Evolutionary conservation across 2,329 filamentous ascomycete species (phyloP).

Genomic region (Aspergillus clavatus): DNA sequence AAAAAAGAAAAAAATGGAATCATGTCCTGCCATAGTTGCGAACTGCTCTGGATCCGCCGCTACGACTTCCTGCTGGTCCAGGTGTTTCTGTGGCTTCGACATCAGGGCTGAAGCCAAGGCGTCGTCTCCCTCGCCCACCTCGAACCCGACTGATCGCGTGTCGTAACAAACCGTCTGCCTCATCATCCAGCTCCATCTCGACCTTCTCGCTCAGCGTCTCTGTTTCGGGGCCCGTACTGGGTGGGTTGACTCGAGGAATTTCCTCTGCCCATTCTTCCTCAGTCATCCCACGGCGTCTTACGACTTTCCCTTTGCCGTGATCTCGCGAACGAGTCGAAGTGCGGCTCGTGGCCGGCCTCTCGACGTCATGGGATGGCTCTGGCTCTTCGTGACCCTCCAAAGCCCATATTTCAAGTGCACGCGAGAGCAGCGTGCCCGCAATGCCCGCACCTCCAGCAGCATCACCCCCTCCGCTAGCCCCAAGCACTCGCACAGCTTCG

Average conservation of each 20-base stretch:
- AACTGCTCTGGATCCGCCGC: slow-evolving; percentile 15
- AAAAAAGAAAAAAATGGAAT: too few relatives aligned
- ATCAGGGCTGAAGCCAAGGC: slow-evolving; percentile 13
- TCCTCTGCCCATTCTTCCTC: slow-evolving; percentile 37
- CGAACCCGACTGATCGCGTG: slow-evolving; percentile 35
- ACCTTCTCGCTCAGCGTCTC: slow-evolving; percentile 30
- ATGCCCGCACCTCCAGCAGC: slow-evolving; percentile 45
- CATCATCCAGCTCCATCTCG: slow-evolving; percentile 41
- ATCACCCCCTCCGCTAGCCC: slow-evolving; percentile 43
- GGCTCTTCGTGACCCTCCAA: slow-evolving; percentile 33
- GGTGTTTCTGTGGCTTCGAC: slow-evolving; percentile 23
- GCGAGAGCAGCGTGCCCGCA: slow-evolving; percentile 42
- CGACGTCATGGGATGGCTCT: slow-evolving; percentile 13
- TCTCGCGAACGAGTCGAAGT: slow-evolving; percentile 22
- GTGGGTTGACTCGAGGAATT: slow-evolving; percentile 26
- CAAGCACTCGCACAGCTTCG: slow-evolving; percentile 53
- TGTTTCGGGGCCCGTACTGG: slow-evolving; percentile 3
- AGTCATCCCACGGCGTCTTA: slow-evolving; percentile 20
- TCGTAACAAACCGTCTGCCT: slow-evolving; percentile 40
- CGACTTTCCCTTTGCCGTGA: slow-evolving; percentile 24
- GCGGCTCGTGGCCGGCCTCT: slow-evolving; percentile 15
- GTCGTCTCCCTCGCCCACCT: slow-evolving; percentile 20
- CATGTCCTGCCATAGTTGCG: slow-evolving; percentile 19
- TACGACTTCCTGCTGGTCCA: slow-evolving; percentile 14
- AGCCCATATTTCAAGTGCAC: slow-evolving; percentile 45